A percentile compares a stretch with the other conserved stretches of the same genome.
phyloP scores from a whole-genome alignment of 495 filamentous ascomycete species.

The Aspergillus biplanus region DNA sequence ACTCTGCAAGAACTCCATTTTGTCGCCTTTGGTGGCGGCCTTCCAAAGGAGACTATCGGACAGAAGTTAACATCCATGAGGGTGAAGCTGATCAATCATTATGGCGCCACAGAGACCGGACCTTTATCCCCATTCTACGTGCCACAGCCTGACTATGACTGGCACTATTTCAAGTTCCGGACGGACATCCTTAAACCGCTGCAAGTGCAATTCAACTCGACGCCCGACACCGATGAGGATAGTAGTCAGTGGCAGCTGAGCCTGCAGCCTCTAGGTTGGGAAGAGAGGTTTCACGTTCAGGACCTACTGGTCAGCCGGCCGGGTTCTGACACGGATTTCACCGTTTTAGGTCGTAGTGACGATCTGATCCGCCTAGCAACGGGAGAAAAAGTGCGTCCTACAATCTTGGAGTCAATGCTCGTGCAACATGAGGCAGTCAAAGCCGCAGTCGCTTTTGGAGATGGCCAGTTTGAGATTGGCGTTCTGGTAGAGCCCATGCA shows the following conservation, averaged over 20 bases:
- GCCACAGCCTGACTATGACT: slow-evolving; percentile 34
- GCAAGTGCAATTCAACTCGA: slow-evolving; percentile 3
- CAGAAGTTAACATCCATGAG: slow-evolving; percentile 25
- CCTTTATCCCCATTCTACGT: slow-evolving; percentile 37
- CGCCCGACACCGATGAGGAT: background rate
- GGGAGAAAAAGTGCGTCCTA: slow-evolving; percentile 42
- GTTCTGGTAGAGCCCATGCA: slow-evolving; percentile 34
- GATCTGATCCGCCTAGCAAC: slow-evolving; percentile 44
- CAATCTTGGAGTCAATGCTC: slow-evolving; percentile 33
- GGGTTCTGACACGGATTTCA: slow-evolving; percentile 25
- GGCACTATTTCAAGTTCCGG: slow-evolving; percentile 38
- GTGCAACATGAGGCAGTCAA: slow-evolving; percentile 24
- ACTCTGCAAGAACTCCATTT: slow-evolving; percentile 41
- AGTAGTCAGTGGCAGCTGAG: slow-evolving; percentile 21
- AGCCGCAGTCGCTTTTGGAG: slow-evolving; percentile 31
- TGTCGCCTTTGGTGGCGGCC: slow-evolving; percentile 47
- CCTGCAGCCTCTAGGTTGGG: slow-evolving; percentile 30
- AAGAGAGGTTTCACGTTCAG: slow-evolving; percentile 33
- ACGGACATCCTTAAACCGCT: slow-evolving; percentile 27
- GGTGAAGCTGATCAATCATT: slow-evolving; percentile 41
- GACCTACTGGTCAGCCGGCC: slow-evolving; percentile 31
- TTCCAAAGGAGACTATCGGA: slow-evolving; percentile 33
- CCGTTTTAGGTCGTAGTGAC: slow-evolving; percentile 34
- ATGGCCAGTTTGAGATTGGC: slow-evolving; percentile 33
- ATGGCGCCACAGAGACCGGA: slow-evolving; percentile 44